Percentiles rank a stretch among this genome's conserved stretches.
Conservation (phyloP, 306 rosid species). For the Parietaria judaica region DNA sequence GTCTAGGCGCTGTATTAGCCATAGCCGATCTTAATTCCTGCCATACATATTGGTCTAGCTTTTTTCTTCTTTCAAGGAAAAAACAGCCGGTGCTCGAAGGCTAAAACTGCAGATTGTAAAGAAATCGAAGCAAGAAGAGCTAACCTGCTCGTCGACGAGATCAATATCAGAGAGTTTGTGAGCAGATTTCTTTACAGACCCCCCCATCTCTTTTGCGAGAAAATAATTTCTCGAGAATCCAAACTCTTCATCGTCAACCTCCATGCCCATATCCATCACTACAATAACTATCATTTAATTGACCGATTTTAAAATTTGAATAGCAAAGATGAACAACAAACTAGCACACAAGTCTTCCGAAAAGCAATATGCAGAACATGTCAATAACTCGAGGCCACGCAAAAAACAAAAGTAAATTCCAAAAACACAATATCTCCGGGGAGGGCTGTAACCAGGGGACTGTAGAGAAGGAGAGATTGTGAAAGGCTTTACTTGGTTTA, state of each 20-base stretch:
- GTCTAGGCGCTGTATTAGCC: slow-evolving; percentile 59
- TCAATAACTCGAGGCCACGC: too few relatives aligned
- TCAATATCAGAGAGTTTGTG: slow-evolving; percentile 57
- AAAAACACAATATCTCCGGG: too few relatives aligned
- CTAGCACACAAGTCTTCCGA: too few relatives aligned
- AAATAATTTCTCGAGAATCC: slow-evolving; percentile 83
- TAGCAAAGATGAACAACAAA: too few relatives aligned
- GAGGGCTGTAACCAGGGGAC: too few relatives aligned
- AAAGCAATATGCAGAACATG: too few relatives aligned
- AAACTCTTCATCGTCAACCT: slow-evolving; percentile 49
- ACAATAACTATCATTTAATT: neutral
- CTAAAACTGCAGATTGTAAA: neutral
- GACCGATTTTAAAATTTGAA: too few relatives aligned
- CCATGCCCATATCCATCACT: slow-evolving; percentile 33
- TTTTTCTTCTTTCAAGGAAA: neutral
- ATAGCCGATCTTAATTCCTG: slow-evolving; percentile 71
- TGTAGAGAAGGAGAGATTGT: too few relatives aligned
- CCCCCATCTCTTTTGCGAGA: slow-evolving; percentile 64
- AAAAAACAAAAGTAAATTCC: too few relatives aligned
- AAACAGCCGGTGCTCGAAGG: neutral
- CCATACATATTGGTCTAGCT: neutral
- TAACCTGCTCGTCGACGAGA: slow-evolving; percentile 74
- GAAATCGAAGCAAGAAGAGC: neutral
- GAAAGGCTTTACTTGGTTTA: too few relatives aligned
- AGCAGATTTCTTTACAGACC: slow-evolving; percentile 61